A percentile compares a stretch with the other conserved stretches of the same genome.
phyloP scores from a whole-genome alignment of 805 yeast species.

The Starmerella stellata region DNA sequence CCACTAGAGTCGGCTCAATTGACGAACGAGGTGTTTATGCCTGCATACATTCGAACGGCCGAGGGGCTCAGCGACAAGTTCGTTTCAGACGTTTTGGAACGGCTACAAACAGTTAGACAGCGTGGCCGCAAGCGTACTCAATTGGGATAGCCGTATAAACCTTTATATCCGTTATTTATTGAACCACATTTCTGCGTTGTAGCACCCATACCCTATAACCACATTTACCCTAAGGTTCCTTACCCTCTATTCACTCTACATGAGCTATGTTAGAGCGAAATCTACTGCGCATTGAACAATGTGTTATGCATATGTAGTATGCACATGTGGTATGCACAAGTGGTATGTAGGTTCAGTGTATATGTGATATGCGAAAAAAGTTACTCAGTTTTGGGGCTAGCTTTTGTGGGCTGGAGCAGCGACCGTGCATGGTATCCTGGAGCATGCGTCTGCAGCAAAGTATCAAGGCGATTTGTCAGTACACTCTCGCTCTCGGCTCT shows the following conservation, averaged over 20 bases:
- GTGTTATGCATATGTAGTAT: too few relatives aligned
- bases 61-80: slow-evolving; percentile 12
- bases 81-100: slow-evolving; percentile 35
- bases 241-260: too few relatives aligned
- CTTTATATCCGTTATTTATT: not conserved
- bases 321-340: too few relatives aligned
- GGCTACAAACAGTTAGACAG: slow-evolving; percentile 68
- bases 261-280: too few relatives aligned
- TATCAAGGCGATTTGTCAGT: not conserved
- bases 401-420: not conserved
- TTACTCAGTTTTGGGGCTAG: too few relatives aligned
- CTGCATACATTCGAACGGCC: slow-evolving; percentile 36
- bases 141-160: slow-evolving; percentile 36
- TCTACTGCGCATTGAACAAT: too few relatives aligned
- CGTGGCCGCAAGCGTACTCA: slow-evolving; percentile 91
- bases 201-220: too few relatives aligned
- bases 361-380: too few relatives aligned
- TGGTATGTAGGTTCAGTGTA: too few relatives aligned
- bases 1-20: slow-evolving; percentile 50
- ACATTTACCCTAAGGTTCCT: too few relatives aligned
- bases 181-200: too few relatives aligned
- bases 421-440: not conserved
- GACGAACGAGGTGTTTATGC: slow-evolving; percentile 43
- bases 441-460: not conserved
- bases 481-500: not conserved